These are phyloP conservation scores for Neoboletus magnificus DNA, from an alignment of 768 basidiomycete species.

Conservation along the genomic window DNA sequence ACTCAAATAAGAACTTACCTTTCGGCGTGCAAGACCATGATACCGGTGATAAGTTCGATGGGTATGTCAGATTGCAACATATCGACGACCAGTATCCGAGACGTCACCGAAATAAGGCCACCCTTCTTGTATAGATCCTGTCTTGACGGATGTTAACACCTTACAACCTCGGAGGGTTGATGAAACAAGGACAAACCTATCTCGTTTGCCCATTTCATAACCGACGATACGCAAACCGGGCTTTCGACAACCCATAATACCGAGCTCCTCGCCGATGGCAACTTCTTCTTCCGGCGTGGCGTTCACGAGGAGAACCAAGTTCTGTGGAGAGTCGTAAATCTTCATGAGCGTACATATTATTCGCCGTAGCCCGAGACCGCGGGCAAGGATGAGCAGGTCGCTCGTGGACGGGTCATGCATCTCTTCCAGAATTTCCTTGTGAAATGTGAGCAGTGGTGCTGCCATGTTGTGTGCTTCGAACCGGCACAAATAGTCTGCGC, in stretches of 20 bases:
- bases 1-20: constrained; percentile 45
- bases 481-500: neutral
- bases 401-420: constrained; percentile 73
- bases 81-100: constrained; percentile 91
- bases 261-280: constrained; percentile 88
- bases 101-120: constrained; percentile 88
- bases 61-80: constrained; percentile 88
- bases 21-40: constrained; percentile 90
- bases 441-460: constrained; percentile 53
- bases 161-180: neutral
- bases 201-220: constrained; percentile 76
- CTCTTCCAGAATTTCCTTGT: constrained; percentile 61
- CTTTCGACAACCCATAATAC: constrained; percentile 85
- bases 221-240: constrained; percentile 82
- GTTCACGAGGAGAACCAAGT: constrained; percentile 81
- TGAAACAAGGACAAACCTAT: constrained; percentile 52
- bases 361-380: constrained; percentile 84
- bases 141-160: constrained; percentile 37
- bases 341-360: constrained; percentile 86
- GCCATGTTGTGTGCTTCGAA: constrained; percentile 16
- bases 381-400: constrained; percentile 76
- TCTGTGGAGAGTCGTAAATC: constrained; percentile 86
- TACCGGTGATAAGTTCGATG: constrained; percentile 79
- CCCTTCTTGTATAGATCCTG: constrained; percentile 85
- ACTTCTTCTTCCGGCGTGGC: constrained; percentile 84